Evolutionary conservation across 1,139 yeast genomes (phyloP).

Genomic region (Pichia sorboxylosa): DNA sequence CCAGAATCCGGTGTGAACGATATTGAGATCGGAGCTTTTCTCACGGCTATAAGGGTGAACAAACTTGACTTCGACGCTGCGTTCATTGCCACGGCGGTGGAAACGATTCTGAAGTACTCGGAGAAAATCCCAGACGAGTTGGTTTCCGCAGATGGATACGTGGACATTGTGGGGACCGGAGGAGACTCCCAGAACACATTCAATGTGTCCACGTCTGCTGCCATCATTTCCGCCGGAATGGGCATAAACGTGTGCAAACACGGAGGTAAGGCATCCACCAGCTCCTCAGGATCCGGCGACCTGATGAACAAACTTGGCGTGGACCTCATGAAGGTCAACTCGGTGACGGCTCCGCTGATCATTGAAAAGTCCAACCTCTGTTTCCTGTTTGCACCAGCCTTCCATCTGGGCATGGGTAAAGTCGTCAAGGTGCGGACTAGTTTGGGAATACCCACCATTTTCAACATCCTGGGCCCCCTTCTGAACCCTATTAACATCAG

Average conservation of each 20-base stretch:
- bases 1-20: slow-evolving; percentile 56
- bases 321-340: slow-evolving; percentile 57
- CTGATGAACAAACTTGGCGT: slow-evolving; percentile 67
- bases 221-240: slow-evolving; percentile 89
- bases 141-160: slow-evolving; percentile 43
- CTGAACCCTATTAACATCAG: slow-evolving; percentile 80
- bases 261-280: slow-evolving; percentile 94
- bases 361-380: slow-evolving; percentile 49
- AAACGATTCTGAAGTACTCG: slow-evolving; percentile 53
- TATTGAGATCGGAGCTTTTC: slow-evolving; percentile 65
- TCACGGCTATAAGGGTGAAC: slow-evolving; percentile 60
- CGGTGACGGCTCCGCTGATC: slow-evolving; percentile 52
- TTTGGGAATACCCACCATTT: slow-evolving; percentile 83
- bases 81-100: slow-evolving; percentile 77
- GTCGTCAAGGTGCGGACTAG: slow-evolving; percentile 69
- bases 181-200: slow-evolving; percentile 97
- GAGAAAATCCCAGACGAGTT: slow-evolving; percentile 31
- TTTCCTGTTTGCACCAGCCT: slow-evolving; percentile 84
- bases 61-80: slow-evolving; percentile 77
- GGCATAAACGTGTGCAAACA: slow-evolving; percentile 68
- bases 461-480: slow-evolving; percentile 86
- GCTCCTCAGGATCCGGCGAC: slow-evolving; percentile 90
- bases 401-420: slow-evolving; percentile 85
- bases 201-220: slow-evolving; percentile 90
- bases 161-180: slow-evolving; percentile 95